These are phyloP conservation scores for Whalleya microplaca DNA, from an alignment of 2,329 filamentous ascomycete genomes.

Conservation along the genomic window DNA sequence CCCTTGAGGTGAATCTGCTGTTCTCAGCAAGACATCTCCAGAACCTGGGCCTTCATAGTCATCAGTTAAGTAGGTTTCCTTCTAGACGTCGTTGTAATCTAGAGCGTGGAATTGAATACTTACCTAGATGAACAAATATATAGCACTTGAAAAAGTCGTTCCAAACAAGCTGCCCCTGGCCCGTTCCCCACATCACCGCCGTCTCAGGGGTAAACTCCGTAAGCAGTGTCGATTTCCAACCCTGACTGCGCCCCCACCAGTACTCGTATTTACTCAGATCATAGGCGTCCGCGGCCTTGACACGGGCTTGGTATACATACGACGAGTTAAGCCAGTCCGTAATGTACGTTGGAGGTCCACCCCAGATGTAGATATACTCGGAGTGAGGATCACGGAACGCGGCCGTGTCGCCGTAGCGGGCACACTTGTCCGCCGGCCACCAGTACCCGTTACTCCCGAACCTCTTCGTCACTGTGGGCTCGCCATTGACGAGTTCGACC, in stretches of 20 bases:
- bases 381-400: slow-evolving; percentile 43
- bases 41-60: slow-evolving; percentile 13
- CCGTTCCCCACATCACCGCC: slow-evolving; percentile 43
- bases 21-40: slow-evolving; percentile 28
- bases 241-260: slow-evolving; percentile 43
- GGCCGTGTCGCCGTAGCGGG: slow-evolving; percentile 44
- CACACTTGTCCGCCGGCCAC: slow-evolving; percentile 38
- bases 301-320: slow-evolving; percentile 44
- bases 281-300: slow-evolving; percentile 41
- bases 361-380: slow-evolving; percentile 44
- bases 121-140: slow-evolving; percentile 40
- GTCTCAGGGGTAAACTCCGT: slow-evolving; percentile 40
- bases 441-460: slow-evolving; percentile 39
- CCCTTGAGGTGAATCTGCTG: slow-evolving; percentile 38
- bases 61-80: neutral
- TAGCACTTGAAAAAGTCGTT: slow-evolving; percentile 41
- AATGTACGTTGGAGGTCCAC: slow-evolving; percentile 41
- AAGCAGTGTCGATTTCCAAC: slow-evolving; percentile 41
- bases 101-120: slow-evolving; percentile 1
- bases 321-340: slow-evolving; percentile 27
- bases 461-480: slow-evolving; percentile 41
- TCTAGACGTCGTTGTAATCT: neutral
- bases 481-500: slow-evolving; percentile 38
- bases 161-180: slow-evolving; percentile 44
- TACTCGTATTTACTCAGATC: slow-evolving; percentile 44